Evolutionary conservation across 2,329 filamentous ascomycete genomes (phyloP), one percentile per base, ranked within the genome.

Genomic region (Coniochaeta sp.): DNA sequence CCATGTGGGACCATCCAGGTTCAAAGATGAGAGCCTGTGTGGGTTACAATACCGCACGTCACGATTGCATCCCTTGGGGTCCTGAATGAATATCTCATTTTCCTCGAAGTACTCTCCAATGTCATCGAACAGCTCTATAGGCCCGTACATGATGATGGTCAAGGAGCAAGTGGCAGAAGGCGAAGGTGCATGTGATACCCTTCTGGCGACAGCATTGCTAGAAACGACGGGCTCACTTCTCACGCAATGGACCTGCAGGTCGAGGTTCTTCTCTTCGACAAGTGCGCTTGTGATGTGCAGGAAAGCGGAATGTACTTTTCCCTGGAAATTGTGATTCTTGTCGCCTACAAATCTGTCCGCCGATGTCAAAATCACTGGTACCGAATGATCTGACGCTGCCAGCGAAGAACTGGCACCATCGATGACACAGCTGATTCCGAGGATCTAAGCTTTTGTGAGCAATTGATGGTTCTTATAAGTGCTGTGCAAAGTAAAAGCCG

Each of bases 31-130:
- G 1, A 76, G 66, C 0, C 70, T 62, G 19, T 76, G 73, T 12
- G 74, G 73, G 42, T 76, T 76, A 59, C 66, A 70, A 55, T 76
- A 76, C 47, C 14, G 64, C 1, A 67, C 66, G 10, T 74, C 61
- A 3, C 40, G 22, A 32, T 70, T 60, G 17, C 70, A 72, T 1
- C 62, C 59, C 4, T 56, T 42, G 2, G 73, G 73, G 56, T 76
- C 73, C 30, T 75, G 74, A 0, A 76, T 61, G 55, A 68, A 75
- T 0, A 73, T 56, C 0, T 71, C 66, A 19, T 70, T 66, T 0
- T 70, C 62, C 9, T 74, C 65, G 22, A 74, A 70, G 62, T 67
- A 75, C 1, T 10, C 9, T 0, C 68, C 68, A 2, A 75, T 60
- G 6, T 72, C 68, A 0, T 72, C 67, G 0, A 67, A 68, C 5